Base-by-base conservation (phyloP, 225 moss, liverwort and hornwort species). In the Antitrichia curtipendula region DNA sequence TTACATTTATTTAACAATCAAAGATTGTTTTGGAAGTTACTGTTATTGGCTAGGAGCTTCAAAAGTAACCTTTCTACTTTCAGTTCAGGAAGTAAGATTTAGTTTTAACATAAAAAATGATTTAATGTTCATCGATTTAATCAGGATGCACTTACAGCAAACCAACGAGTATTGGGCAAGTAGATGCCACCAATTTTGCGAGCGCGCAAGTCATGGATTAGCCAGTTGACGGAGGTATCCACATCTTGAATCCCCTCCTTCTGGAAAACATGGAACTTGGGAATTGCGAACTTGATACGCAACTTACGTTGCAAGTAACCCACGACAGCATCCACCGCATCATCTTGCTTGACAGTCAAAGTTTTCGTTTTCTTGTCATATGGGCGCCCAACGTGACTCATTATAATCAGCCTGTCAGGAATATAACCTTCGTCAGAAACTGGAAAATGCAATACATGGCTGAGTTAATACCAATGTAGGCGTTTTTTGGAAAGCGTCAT, bases 131-230 rank as follows among this genome's bases (percentile, higher is more conserved):
- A 49, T 36, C 40, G 19, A 81, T 23, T 47, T 24, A 36, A 61
- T 23, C 52, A 80, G n/a, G 74, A 47, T 73, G 59, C 78, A 81
- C 90, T 86, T 89, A 94, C 94, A 41, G 94, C 87, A 87, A 94
- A 94, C 94, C 93, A 94, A 68, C 94, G 93, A 65, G 93, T 93
- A 81, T 94, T 93, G 74, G 94, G 94, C 86, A 94, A 90, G 85
- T 94, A 94, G 80, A 94, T 93, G 82, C 94, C 94, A 82, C 93
- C 93, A 72, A 94, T 56, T 88, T 94, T 93, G 63, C 94, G 93
- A 89, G 84, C 88, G 69, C 93, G 89, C 80, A 94, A 62, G 90
- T 93, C 93, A 40, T 94, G 89, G 54, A 93, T 94, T 43, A 94
- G 83, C 94, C 94, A 94, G 74, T 94, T 94, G 82, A 94, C 62